These are phyloP conservation scores for Erodium maritimum DNA, from an alignment of 345 rosid species.

Conservation along the genomic window DNA sequence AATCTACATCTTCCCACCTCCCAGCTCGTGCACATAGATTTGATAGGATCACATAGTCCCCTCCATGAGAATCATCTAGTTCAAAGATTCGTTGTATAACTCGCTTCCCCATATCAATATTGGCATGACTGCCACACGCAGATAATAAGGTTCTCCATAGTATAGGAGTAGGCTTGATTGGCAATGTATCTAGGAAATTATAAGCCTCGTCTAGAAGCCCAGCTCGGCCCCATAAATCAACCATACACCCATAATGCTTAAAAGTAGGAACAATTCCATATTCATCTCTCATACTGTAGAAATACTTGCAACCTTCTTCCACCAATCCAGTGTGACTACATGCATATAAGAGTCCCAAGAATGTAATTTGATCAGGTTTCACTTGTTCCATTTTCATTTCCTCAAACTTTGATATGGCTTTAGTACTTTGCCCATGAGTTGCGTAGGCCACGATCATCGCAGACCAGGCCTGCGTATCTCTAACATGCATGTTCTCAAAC, in stretches of 20 bases:
- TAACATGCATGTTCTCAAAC: conserved; percentile 41
- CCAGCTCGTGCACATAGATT: conserved; percentile 60
- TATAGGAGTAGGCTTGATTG: conserved; percentile 46
- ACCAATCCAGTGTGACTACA: conserved; percentile 81
- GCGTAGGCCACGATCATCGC: conserved; percentile 83
- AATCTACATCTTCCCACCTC: conserved; percentile 63
- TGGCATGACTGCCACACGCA: conserved; percentile 59
- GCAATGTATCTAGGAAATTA: conserved; percentile 45
- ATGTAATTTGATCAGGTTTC: conserved; percentile 59
- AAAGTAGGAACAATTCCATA: conserved; percentile 38
- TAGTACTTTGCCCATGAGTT: conserved; percentile 56
- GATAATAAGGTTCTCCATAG: conserved; percentile 72
- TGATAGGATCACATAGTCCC: conserved; percentile 70
- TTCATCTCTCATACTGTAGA: conserved; percentile 37
- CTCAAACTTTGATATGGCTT: conserved; percentile 44
- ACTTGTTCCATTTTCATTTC: conserved; percentile 41
- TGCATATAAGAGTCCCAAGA: conserved; percentile 65
- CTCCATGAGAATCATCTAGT: conserved; percentile 63
- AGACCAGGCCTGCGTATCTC: conserved; percentile 80
- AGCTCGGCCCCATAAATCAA: conserved; percentile 74
- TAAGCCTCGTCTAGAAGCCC: conserved; percentile 56
- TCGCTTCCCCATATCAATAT: conserved; percentile 37
- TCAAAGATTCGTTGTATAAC: conserved; percentile 48
- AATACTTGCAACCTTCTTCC: conserved; percentile 46
- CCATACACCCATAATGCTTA: conserved; percentile 89